These are phyloP conservation scores for Aspergillus sclerotioniger DNA, from an alignment of 495 filamentous ascomycete genomes.

Conservation along the genomic window DNA sequence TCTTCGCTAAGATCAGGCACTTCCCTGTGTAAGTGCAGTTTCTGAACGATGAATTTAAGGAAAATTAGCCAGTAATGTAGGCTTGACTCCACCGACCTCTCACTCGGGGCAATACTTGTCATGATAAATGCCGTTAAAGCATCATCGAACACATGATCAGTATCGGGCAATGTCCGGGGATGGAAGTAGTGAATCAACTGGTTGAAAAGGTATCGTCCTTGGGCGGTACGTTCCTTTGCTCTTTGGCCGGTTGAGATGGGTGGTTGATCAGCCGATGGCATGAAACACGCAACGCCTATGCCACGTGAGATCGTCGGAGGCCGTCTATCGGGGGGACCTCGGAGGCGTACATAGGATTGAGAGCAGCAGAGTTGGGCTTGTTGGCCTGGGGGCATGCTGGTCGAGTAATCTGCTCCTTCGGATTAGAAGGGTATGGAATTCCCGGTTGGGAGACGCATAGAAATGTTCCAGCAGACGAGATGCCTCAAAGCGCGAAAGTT, in stretches of 20 bases:
- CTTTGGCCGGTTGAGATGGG: not conserved
- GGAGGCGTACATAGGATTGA: not conserved
- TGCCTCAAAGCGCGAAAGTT: not conserved
- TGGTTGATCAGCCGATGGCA: not conserved
- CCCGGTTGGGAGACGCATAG: not conserved
- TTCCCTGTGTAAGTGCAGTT: not conserved
- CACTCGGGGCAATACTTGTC: not conserved
- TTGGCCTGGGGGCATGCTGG: not conserved
- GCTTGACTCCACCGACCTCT: not conserved
- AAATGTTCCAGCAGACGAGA: slow-evolving; percentile 2
- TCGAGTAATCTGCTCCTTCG: not conserved
- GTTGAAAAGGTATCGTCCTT: not conserved
- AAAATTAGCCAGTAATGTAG: not conserved
- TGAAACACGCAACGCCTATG: slow-evolving; percentile 3
- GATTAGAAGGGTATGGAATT: not conserved
- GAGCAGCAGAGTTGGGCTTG: not conserved
- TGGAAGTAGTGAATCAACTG: not conserved
- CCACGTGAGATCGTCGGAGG: not conserved
- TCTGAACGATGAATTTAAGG: not conserved
- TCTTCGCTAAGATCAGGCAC: not conserved
- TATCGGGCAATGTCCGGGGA: not conserved
- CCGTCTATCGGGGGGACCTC: not conserved
- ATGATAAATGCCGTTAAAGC: not conserved
- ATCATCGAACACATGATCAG: slow-evolving; percentile 1
- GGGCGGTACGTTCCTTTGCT: not conserved